Conservation (phyloP, 208 protist genomes). For the Vickermania spadyakhi region DNA sequence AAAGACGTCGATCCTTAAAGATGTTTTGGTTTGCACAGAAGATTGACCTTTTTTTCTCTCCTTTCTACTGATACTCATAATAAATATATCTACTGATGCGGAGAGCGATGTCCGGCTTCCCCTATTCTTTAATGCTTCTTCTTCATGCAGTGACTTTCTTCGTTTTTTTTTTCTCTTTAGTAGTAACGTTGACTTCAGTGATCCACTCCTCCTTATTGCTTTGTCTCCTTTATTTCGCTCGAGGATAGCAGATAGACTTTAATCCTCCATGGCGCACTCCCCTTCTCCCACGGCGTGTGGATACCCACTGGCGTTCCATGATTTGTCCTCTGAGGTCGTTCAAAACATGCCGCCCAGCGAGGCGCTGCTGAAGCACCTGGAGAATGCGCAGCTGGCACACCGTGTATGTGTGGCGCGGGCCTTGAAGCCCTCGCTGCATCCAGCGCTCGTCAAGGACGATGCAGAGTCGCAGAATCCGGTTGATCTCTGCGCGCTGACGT, state of each 20-base stretch:
- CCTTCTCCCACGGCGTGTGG: too few relatives aligned
- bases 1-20: neutral
- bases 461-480: conserved; percentile 35
- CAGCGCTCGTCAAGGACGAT: neutral
- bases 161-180: neutral
- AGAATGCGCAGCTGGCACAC: conserved; percentile 85
- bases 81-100: too few relatives aligned
- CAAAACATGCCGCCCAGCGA: conserved; percentile 62
- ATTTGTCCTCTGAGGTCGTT: conserved; percentile 75
- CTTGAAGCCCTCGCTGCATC: conserved; percentile 23
- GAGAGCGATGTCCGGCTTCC: too few relatives aligned
- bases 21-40: neutral
- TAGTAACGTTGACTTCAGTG: too few relatives aligned
- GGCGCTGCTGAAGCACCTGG: conserved; percentile 78
- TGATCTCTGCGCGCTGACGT: conserved; percentile 84
- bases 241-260: too few relatives aligned
- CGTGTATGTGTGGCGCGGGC: conserved; percentile 83
- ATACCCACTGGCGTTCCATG: conserved; percentile 61
- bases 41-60: conserved; percentile 1
- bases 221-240: too few relatives aligned
- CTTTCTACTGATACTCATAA: conserved; percentile 4
- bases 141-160: neutral
- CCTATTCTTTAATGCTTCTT: conserved; percentile 9
- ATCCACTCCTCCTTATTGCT: too few relatives aligned
- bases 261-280: too few relatives aligned